These are phyloP conservation scores for Ceratopteris richardii DNA, from an alignment of 75 land plant genomes.

Conservation along the genomic window DNA sequence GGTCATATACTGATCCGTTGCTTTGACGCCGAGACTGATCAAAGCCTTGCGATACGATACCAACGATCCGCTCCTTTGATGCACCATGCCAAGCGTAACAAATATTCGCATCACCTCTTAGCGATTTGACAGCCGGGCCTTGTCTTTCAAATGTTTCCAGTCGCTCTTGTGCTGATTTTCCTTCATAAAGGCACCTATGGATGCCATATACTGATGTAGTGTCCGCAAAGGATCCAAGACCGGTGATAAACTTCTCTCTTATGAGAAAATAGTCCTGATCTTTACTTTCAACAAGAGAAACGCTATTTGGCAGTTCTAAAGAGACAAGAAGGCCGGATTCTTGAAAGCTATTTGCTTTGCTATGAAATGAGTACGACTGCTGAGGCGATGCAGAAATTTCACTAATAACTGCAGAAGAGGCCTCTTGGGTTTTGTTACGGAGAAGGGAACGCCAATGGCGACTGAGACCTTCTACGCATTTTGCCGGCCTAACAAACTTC, in stretches of 20 bases:
- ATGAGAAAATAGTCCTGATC: constrained; percentile 7
- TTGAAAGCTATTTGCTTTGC: too few relatives aligned
- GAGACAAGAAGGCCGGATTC: too few relatives aligned
- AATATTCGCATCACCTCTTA: constrained; percentile 22
- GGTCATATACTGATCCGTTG: constrained; percentile 16
- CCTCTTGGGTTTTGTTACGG: too few relatives aligned
- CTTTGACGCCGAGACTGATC: constrained; percentile 11
- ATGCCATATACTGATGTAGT: constrained; percentile 11
- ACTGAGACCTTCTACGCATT: neutral
- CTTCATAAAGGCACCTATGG: neutral
- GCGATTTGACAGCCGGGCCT: neutral
- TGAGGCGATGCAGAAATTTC: too few relatives aligned
- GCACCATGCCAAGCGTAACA: constrained; percentile 34
- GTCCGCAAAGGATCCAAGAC: constrained; percentile 4
- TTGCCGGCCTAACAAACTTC: neutral
- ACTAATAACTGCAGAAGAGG: too few relatives aligned
- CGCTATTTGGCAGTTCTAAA: too few relatives aligned
- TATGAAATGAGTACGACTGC: too few relatives aligned
- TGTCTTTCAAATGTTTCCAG: too few relatives aligned
- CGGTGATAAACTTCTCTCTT: constrained; percentile 13
- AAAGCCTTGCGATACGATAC: constrained; percentile 33
- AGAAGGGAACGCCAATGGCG: too few relatives aligned
- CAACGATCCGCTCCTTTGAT: constrained; percentile 11
- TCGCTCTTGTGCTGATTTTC: too few relatives aligned
- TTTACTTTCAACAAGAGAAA: too few relatives aligned